Evolutionary conservation across 2,329 filamentous ascomycete species (phyloP).

Genomic region (Colletotrichum spaethianum): DNA sequence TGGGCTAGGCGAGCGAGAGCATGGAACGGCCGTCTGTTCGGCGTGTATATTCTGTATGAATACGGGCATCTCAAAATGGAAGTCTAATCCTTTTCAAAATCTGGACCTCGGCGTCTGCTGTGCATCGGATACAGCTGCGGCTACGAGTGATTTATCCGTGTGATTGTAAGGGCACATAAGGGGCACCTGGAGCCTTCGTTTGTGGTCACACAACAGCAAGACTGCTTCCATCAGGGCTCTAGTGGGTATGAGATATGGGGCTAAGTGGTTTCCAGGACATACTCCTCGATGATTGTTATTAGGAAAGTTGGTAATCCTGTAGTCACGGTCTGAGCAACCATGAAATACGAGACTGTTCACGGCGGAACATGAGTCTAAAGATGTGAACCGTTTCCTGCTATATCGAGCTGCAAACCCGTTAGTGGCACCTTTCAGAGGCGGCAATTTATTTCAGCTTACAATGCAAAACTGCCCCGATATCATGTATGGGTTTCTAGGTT

Average conservation of each 20-base stretch:
- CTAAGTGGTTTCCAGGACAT: neutral
- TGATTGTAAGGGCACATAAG: neutral
- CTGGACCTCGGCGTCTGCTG: neutral
- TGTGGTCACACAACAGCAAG: too few relatives aligned
- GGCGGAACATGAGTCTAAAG: neutral
- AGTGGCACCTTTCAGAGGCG: neutral
- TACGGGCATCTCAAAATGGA: slow-evolving; percentile 39
- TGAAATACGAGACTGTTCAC: neutral
- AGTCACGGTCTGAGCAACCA: neutral
- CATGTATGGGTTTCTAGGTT: neutral
- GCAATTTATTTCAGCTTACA: too few relatives aligned
- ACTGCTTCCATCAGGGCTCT: neutral
- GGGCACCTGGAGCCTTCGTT: too few relatives aligned
- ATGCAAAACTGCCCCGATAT: too few relatives aligned
- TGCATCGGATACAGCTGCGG: neutral
- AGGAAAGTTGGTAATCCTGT: neutral
- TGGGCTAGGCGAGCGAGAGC: neutral
- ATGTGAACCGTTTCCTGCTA: neutral
- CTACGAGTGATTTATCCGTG: neutral
- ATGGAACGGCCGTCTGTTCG: slow-evolving; percentile 19
- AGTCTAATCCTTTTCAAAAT: slow-evolving; percentile 18
- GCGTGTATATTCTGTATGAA: slow-evolving; percentile 43
- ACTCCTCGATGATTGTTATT: too few relatives aligned
- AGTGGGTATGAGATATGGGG: neutral
- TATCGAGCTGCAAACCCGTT: neutral